Base-by-base conservation (phyloP, 202 grass and related monocot species). In the Miscanthus sacchariflorus region DNA sequence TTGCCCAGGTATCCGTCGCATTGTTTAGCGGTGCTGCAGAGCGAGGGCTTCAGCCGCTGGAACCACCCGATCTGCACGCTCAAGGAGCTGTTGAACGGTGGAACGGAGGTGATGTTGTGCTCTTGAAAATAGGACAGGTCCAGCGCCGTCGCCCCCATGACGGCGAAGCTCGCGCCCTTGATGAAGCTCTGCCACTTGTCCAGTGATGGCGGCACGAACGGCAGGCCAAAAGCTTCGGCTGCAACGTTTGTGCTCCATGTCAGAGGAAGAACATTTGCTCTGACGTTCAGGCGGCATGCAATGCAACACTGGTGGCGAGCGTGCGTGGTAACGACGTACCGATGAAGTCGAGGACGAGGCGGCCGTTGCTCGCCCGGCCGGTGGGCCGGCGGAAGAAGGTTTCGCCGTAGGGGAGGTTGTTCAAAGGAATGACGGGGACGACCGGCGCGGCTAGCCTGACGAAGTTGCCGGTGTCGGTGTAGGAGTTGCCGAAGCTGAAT, bases 401-500 rank as follows among this genome's bases (percentile, higher is more conserved):
- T 48, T 81, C 79, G 45, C 88, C 88, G 40, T 90, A 81, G 25
- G 82, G 82, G 24, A 13, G 7, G 71, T 76, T 84, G 71, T 65
- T 84, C 9, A 84, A 66, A 9, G 82, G 71, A 30, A 65, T 84
- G 18, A 35, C 6, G 4, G 88, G 88, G 17, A 76, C 7, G 23
- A 81, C 0, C 7, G 84, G 72, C 48, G 65, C 67, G 25, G 65
- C 87, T 0, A 83, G 65, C 64, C 61, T 58, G 27, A 68, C 46
- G 72, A 83, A 66, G 72, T 90, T 90, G 39, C 89, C 84, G 23
- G 89, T 84, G 79, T 90, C 89, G 79, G 82, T 48, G 11, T 73
- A 81, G 4, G 89, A 90, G 84, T 90, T 59, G 8, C 89, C 89
- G 50, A 90, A 90, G 79, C 82, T 90, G 79, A 90, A 90, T 17